Conservation (phyloP, 352 stramenopile species). For the Saprolegnia parasitica region DNA sequence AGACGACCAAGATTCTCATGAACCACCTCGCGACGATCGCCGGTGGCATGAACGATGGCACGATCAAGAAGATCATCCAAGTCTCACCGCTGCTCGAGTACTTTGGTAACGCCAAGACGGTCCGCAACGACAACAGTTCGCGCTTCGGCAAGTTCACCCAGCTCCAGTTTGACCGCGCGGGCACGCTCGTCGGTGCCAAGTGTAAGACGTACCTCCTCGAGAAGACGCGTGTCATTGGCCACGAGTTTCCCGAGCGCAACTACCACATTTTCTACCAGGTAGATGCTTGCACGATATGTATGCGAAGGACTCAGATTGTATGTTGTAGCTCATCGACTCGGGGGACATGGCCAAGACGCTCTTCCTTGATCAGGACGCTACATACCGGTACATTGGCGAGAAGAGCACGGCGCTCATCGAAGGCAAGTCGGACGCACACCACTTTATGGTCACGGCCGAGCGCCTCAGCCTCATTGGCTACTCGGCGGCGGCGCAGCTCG, state of each 20-base stretch:
- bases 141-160: conserved; percentile 98
- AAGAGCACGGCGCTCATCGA: conserved; percentile 59
- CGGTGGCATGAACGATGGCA: conserved; percentile 84
- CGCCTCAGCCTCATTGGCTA: conserved; percentile 77
- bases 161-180: conserved; percentile 85
- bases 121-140: conserved; percentile 96
- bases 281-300: not conserved
- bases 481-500: conserved; percentile 70
- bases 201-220: conserved; percentile 96
- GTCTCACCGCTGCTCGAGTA: conserved; percentile 98
- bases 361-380: conserved; percentile 47
- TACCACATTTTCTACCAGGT: conserved; percentile 98
- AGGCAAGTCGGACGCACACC: conserved; percentile 41
- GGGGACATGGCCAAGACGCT: conserved; percentile 41
- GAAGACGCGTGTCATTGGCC: conserved; percentile 94
- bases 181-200: conserved; percentile 88
- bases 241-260: conserved; percentile 91
- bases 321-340: conserved; percentile 41
- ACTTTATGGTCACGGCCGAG: conserved; percentile 34
- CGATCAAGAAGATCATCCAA: conserved; percentile 95
- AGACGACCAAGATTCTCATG: conserved; percentile 93
- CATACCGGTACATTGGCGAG: conserved; percentile 62
- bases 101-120: conserved; percentile 97
- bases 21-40: conserved; percentile 80
- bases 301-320: not conserved